Conservation (phyloP, 2,329 filamentous ascomycete species). For the Cadophora malorum region DNA sequence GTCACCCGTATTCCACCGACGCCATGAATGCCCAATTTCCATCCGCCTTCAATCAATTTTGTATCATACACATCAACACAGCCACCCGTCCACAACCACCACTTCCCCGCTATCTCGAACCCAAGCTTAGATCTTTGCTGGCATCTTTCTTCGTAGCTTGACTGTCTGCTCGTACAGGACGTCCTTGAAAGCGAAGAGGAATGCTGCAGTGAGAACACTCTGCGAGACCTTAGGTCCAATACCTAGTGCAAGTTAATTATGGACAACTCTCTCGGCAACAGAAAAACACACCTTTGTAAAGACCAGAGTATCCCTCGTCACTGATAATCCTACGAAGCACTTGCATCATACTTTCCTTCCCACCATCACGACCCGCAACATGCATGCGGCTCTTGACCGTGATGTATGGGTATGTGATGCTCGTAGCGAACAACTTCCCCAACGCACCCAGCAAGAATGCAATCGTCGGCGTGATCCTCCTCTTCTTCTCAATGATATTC, state of each 20-base stretch:
- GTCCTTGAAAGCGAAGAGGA: constrained; percentile 98
- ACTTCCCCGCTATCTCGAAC: not conserved
- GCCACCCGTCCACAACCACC: not conserved
- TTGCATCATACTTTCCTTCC: constrained; percentile 79
- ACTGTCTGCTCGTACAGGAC: constrained; percentile 86
- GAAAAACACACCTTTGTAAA: constrained; percentile 80
- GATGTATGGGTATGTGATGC: constrained; percentile 97
- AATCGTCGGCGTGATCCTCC: constrained; percentile 79
- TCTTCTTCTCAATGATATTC: constrained; percentile 79
- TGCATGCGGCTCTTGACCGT: constrained; percentile 99
- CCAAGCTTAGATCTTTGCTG: constrained; percentile 34
- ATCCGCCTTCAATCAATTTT: not conserved
- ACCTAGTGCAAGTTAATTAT: constrained; percentile 57
- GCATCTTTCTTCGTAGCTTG: constrained; percentile 58
- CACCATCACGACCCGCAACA: constrained; percentile 78
- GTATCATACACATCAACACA: constrained; percentile 23
- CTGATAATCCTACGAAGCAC: constrained; percentile 79
- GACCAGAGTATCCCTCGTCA: constrained; percentile 88
- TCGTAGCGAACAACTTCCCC: constrained; percentile 93
- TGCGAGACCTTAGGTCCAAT: constrained; percentile 97
- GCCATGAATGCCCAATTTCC: constrained; percentile 1
- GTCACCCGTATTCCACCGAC: not conserved
- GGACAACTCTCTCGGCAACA: not conserved
- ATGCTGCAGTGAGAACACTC: constrained; percentile 93
- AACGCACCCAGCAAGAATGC: constrained; percentile 91